Base-by-base conservation (phyloP, 306 rosid genomes). In the Nissolia schottii region DNA sequence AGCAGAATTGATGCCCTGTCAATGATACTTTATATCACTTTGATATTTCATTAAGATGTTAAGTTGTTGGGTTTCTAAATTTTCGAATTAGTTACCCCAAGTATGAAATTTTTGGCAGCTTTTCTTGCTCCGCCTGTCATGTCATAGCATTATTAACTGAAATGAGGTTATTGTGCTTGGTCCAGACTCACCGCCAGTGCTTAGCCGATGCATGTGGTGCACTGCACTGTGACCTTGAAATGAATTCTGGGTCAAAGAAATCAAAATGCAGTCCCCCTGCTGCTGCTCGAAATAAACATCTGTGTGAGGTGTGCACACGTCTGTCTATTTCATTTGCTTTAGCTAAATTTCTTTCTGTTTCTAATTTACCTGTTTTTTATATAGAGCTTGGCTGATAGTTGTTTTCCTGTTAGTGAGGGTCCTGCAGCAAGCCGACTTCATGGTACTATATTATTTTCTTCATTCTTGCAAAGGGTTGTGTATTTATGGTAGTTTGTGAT, bases 201-300 rank as follows among this genome's bases (percentile, higher is more conserved):
- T 79, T 90, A 79, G 92, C 94, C 69, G 89, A 90, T 75, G 63
- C 78, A 58, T 90, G 96, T 70, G 96, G 94, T 22, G 92, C 96
- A 2, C 76, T 90, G 72, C 94, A 90, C 71, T 88, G 96, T 80
- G 92, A 90, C 70, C 77, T 58, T 32, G 83, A 58, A 24, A 75
- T 81, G 71, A 86, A 78, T 77, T 77, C 80, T n/a, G 66, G 69
- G 16, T 78, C 82, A 15, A 81, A 78, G 50, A 90, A 84, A 71
- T 81, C 88, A 14, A 90, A 85, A 79, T 90, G 96, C 87, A 88
- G 88, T 74, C 87, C 96, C 56, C 85, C 94, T 37, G 94, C 96
- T 4, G 87, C 86, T 46, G 74, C 94, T 57, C 85, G 81, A 72
- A 90, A 90, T 75, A 82, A 88, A 67, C 92, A 82, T 76, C 63